Evolutionary conservation across 441 rosid genomes (phyloP).

Genomic region (Pelargonium fulgidum): DNA sequence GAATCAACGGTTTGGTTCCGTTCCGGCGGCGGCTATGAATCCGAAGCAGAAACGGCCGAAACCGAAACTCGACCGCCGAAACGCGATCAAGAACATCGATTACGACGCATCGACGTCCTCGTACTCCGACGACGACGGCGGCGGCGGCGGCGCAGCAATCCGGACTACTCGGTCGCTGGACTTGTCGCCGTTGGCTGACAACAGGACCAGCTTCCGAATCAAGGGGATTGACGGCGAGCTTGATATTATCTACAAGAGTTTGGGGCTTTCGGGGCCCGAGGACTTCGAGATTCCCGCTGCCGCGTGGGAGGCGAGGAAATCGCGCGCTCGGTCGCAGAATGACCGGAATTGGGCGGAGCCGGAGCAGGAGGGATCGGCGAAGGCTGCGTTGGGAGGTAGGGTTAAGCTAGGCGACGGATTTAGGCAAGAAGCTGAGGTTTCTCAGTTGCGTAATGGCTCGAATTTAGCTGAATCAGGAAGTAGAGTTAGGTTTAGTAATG

Average conservation of each 20-base stretch:
- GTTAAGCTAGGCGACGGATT: neutral
- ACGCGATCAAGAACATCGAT: conserved; percentile 33
- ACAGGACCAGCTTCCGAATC: conserved; percentile 22
- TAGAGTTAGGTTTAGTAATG: neutral
- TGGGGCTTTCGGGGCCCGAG: conserved; percentile 21
- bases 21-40: conserved; percentile 16
- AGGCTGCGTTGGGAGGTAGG: conserved; percentile 5
- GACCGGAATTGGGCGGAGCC: conserved; percentile 14
- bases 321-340: conserved; percentile 15
- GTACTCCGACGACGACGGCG: conserved; percentile 13
- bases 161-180: conserved; percentile 18
- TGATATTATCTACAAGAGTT: conserved; percentile 16
- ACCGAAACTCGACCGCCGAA: conserved; percentile 34
- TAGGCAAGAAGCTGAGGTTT: neutral
- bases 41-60: conserved; percentile 12
- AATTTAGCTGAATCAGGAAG: neutral
- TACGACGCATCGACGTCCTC: conserved; percentile 27
- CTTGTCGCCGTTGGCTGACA: neutral
- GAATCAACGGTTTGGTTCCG: neutral
- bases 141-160: conserved; percentile 13
- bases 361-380: neutral
- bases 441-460: conserved; percentile 2
- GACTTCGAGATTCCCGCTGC: conserved; percentile 23
- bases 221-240: conserved; percentile 25
- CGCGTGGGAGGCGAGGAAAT: conserved; percentile 26